Evolutionary conservation across 2,329 filamentous ascomycete genomes (phyloP), one percentile per base, ranked within the genome.

Genomic region (Neopestalotiopsis clavispora): DNA sequence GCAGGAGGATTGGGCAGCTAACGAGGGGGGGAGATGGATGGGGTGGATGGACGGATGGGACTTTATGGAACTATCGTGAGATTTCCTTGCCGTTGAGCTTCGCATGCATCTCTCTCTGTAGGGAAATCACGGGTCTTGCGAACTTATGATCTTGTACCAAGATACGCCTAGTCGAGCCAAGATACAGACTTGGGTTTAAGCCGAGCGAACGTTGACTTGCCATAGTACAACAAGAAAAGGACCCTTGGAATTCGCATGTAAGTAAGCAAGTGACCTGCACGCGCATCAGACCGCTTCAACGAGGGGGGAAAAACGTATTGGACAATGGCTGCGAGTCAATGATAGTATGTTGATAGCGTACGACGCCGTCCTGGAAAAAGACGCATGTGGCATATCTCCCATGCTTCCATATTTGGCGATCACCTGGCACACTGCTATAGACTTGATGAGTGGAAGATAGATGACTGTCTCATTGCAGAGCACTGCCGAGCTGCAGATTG

Each of bases 291-390:
- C 17, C n/a, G 17, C n/a, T 20, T 6, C n/a, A 17, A 52, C 1
- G 17, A 28, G 23, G 23, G 23, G 23, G 23, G 23, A 17, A n/a
- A 30, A 20, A 42, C 45, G 3, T 28, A 65, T 65, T 65, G 63
- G 63, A 38, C 63, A 65, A 65, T 65, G 52, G 63, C n/a, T 38
- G 14, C 34, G 63, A 32, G 32, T 17, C 45, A 57, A 56, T 65
- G 40, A 38, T 30, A 52, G 34, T 38, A 52, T 17, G n/a, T n/a
- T 45, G 45, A 17, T 14, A 52, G 14, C 17, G 45, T 52, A 20
- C 14, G 17, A 3, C 12, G 34, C 34, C 34, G 34, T 6, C 34
- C 34, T 38, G 10, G 34, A 38, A 38, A 28, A 38, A 10, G 6
- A 38, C 34, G 34, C 34, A 38, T 38, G 34, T 38, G 10, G 34